Evolutionary conservation across 495 filamentous ascomycete genomes (phyloP).

Genomic region (Xylaria longipes): DNA sequence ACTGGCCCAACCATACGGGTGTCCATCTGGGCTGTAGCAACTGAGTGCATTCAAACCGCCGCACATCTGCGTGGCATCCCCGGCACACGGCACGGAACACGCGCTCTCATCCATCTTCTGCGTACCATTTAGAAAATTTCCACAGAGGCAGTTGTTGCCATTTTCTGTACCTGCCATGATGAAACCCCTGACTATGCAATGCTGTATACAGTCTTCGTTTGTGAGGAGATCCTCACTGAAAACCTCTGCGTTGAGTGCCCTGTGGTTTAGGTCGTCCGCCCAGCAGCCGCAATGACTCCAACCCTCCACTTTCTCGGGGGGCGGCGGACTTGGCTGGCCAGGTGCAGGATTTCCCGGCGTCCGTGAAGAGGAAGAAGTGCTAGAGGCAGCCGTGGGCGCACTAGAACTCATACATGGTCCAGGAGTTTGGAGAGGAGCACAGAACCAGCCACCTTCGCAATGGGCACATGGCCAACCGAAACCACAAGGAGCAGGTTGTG

Average conservation of each 20-base stretch:
- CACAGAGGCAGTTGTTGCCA: conserved; percentile 70
- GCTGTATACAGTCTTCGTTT: conserved; percentile 63
- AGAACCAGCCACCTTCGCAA: conserved; percentile 49
- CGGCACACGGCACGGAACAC: conserved; percentile 55
- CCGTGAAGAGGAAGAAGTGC: conserved; percentile 26
- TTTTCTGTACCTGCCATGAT: conserved; percentile 69
- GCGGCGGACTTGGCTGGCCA: conserved; percentile 25
- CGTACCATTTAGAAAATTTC: conserved; percentile 50
- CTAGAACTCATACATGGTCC: conserved; percentile 26
- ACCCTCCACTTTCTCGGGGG: conserved; percentile 36
- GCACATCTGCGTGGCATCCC: conserved; percentile 50
- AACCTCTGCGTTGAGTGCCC: conserved; percentile 58
- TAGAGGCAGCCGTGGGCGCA: conserved; percentile 21
- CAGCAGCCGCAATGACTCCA: conserved; percentile 67
- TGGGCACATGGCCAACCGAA: conserved; percentile 50
- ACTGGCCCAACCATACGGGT: conserved; percentile 41
- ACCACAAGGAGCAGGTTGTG: conserved; percentile 50
- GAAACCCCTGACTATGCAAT: conserved; percentile 59
- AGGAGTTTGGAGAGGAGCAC: conserved; percentile 39
- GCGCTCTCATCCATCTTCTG: conserved; percentile 48
- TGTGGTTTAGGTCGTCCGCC: conserved; percentile 54
- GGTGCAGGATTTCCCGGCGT: conserved; percentile 18
- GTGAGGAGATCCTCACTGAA: conserved; percentile 56
- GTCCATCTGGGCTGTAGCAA: conserved; percentile 47
- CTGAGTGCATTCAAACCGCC: conserved; percentile 53